phyloP scores from a whole-genome alignment of 1,139 yeast species.

The Casaregolazyma lundiana region DNA sequence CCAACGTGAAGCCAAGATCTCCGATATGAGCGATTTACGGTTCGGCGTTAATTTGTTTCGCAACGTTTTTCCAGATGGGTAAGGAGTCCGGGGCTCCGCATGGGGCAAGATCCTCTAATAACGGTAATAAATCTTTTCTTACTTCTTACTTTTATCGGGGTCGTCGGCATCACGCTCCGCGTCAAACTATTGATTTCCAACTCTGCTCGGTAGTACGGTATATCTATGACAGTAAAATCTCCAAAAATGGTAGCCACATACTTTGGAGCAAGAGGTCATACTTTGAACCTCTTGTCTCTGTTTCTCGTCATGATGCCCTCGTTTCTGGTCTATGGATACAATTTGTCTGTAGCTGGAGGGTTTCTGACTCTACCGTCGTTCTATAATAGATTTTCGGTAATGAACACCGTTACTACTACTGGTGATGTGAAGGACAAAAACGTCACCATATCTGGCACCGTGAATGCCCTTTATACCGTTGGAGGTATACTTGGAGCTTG shows the following conservation, averaged over 20 bases:
- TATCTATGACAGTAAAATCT: neutral
- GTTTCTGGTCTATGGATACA: constrained; percentile 39
- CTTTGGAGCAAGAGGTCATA: constrained; percentile 15
- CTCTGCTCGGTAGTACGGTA: too few relatives aligned
- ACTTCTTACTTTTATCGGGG: too few relatives aligned
- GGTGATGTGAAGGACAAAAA: constrained; percentile 15
- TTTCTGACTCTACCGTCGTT: constrained; percentile 40
- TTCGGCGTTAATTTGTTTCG: too few relatives aligned
- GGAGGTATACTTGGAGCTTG: constrained; percentile 75
- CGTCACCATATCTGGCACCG: constrained; percentile 27
- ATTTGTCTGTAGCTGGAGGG: constrained; percentile 48
- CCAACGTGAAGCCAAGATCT: too few relatives aligned
- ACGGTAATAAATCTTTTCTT: too few relatives aligned
- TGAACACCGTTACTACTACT: constrained; percentile 31
- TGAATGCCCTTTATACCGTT: constrained; percentile 52
- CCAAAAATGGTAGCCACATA: constrained; percentile 6
- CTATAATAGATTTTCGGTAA: constrained; percentile 38
- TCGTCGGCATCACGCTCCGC: too few relatives aligned
- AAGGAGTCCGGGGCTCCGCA: too few relatives aligned
- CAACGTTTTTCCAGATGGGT: too few relatives aligned
- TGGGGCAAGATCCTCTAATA: too few relatives aligned
- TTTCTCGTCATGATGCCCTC: constrained; percentile 18
- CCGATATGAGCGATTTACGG: too few relatives aligned
- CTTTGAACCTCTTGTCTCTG: constrained; percentile 13
- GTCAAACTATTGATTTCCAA: too few relatives aligned